Evolutionary conservation across 148 eudicot genomes (phyloP).

Genomic region (Cornus kousa): DNA sequence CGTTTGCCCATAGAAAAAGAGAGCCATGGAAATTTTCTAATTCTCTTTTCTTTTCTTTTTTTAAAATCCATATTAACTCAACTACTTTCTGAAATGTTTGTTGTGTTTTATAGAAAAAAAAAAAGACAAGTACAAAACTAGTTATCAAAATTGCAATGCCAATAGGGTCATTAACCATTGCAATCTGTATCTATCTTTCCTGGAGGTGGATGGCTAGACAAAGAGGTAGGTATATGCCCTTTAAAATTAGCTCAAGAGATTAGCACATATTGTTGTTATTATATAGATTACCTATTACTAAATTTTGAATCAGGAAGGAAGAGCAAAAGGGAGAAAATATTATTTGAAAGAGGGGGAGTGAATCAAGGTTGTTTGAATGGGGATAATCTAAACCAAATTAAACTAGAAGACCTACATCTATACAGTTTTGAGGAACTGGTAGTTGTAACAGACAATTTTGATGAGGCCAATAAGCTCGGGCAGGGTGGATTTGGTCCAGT

Average conservation of each 20-base stretch:
- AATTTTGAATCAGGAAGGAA: no score
- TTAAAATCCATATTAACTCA: no score
- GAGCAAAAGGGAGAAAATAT: no score
- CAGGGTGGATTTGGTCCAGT: constrained; percentile 17
- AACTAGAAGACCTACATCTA: constrained; percentile 20
- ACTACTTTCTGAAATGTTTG: neutral
- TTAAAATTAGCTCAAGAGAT: neutral
- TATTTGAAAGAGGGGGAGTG: neutral
- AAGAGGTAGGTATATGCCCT: constrained; percentile 11
- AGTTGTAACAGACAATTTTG: neutral
- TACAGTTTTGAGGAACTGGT: constrained; percentile 18
- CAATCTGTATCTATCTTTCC: no score
- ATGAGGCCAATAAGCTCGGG: constrained; percentile 11
- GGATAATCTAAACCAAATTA: neutral
- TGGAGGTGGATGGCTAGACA: constrained; percentile 17
- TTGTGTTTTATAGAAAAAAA: neutral
- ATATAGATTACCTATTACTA: no score
- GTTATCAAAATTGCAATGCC: neutral
- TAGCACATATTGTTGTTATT: neutral
- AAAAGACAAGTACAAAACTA: neutral
- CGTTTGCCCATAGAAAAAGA: no score
- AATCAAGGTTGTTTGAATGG: neutral
- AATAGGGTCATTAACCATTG: neutral
- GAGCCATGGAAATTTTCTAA: neutral
- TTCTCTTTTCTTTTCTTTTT: no score